Percentiles rank a stretch among this genome's conserved stretches.
phyloP scores from a whole-genome alignment of 768 basidiomycete genomes.

The Boletus subcaerulescens region DNA sequence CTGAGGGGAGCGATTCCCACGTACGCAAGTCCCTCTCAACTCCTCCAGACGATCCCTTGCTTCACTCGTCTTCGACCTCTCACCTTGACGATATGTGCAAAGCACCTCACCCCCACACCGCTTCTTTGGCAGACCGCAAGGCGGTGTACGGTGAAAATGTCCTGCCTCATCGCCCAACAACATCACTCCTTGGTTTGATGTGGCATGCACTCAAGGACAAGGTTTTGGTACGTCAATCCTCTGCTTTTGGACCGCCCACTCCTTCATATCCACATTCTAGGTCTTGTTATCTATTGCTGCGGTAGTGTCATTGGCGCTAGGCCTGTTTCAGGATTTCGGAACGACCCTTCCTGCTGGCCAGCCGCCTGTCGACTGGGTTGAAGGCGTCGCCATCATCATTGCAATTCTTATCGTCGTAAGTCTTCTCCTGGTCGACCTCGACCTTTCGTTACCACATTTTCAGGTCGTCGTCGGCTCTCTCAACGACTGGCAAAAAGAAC shows the following conservation, averaged over 20 bases:
- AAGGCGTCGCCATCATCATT: conserved; percentile 81
- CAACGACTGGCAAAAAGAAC: conserved; percentile 99
- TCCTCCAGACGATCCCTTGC: conserved; percentile 5
- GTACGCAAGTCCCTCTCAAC: not conserved
- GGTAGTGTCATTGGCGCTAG: conserved; percentile 87
- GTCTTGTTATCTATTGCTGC: conserved; percentile 90
- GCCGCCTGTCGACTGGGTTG: conserved; percentile 94
- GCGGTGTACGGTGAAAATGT: conserved; percentile 75
- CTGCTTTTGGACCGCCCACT: not conserved
- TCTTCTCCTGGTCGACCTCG: not conserved
- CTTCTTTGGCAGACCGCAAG: conserved; percentile 57
- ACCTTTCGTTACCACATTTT: not conserved
- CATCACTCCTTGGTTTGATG: conserved; percentile 73
- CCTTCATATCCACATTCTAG: conserved; percentile 37
- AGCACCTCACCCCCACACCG: conserved; percentile 23
- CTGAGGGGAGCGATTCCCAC: conserved; percentile 33
- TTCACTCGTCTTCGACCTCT: conserved; percentile 8
- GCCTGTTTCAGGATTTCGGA: conserved; percentile 93
- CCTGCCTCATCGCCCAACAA: conserved; percentile 66
- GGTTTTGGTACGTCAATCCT: conserved; percentile 60
- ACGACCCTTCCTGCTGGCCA: conserved; percentile 51
- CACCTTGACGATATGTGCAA: not conserved
- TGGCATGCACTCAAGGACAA: conserved; percentile 88
- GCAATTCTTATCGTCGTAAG: conserved; percentile 73
- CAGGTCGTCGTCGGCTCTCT: conserved; percentile 88